Conservation (phyloP, 345 rosid species). For the Mercurialis annua region DNA sequence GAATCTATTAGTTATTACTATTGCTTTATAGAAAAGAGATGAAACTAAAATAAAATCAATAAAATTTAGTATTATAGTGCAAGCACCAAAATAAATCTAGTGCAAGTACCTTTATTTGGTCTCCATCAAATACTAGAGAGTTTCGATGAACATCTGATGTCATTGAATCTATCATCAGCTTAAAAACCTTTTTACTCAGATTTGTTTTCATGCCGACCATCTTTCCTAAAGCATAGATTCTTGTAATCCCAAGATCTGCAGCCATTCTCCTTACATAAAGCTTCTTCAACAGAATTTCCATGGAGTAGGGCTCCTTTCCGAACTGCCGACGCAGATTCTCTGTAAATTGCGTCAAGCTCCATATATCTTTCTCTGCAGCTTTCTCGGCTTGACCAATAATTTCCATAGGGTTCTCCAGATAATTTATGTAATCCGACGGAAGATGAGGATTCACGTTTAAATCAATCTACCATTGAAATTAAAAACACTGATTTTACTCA, state of each 20-base stretch:
- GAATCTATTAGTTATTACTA: neutral
- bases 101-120: constrained; percentile 65
- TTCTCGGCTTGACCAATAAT: constrained; percentile 71
- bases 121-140: constrained; percentile 58
- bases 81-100: constrained; percentile 11
- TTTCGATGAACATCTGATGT: constrained; percentile 60
- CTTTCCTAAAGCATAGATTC: constrained; percentile 77
- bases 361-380: constrained; percentile 77
- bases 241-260: constrained; percentile 82
- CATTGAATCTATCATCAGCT: constrained; percentile 76
- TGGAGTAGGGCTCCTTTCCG: constrained; percentile 89
- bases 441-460: constrained; percentile 69
- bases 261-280: constrained; percentile 93
- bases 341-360: constrained; percentile 85
- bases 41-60: neutral
- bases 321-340: constrained; percentile 79
- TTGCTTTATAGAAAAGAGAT: neutral
- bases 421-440: constrained; percentile 86
- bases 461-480: constrained; percentile 56
- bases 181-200: constrained; percentile 75
- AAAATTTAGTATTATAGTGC: neutral
- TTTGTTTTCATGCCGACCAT: constrained; percentile 83
- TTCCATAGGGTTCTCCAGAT: constrained; percentile 83
- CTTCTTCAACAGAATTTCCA: constrained; percentile 88
- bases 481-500: neutral